Conservation (phyloP, 805 yeast species). For the Wickerhamiella bombiphila region DNA sequence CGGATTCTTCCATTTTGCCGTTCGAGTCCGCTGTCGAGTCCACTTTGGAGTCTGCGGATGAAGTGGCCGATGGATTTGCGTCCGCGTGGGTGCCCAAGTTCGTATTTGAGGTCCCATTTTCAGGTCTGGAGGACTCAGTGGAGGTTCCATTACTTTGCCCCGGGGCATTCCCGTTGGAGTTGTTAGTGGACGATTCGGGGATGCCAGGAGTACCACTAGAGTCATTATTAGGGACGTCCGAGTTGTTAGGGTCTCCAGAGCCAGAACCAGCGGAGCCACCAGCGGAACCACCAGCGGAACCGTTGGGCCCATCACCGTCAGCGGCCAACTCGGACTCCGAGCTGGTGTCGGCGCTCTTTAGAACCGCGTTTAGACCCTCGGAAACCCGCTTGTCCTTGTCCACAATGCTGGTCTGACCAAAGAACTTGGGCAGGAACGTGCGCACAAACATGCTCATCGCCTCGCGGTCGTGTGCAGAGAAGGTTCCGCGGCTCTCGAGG, state of each 20-base stretch:
- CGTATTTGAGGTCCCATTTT: too few relatives aligned
- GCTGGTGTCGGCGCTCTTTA: not conserved
- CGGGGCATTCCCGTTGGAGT: too few relatives aligned
- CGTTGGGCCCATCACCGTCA: too few relatives aligned
- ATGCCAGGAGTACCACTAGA: too few relatives aligned
- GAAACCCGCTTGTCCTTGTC: not conserved
- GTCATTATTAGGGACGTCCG: too few relatives aligned
- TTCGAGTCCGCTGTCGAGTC: slow-evolving; percentile 17
- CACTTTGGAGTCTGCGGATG: slow-evolving; percentile 6
- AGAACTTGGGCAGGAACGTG: slow-evolving; percentile 58
- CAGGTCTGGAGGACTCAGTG: too few relatives aligned
- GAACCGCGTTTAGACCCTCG: not conserved
- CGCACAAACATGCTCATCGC: slow-evolving; percentile 56
- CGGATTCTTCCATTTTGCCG: slow-evolving; percentile 6
- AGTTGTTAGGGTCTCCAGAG: too few relatives aligned
- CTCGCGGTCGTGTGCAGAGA: slow-evolving; percentile 69
- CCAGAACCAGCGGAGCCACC: too few relatives aligned
- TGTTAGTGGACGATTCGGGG: too few relatives aligned
- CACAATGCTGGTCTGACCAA: slow-evolving; percentile 27
- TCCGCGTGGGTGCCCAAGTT: slow-evolving; percentile 1
- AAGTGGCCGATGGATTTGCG: slow-evolving; percentile 2
- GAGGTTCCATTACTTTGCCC: too few relatives aligned
- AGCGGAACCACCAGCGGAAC: too few relatives aligned
- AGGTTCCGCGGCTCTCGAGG: slow-evolving; percentile 52
- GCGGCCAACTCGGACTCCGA: not conserved